Percentiles rank a stretch among this genome's conserved stretches.
Evolutionary conservation across 2,329 filamentous ascomycete genomes (phyloP).

Genomic region (Aspergillus neotritici): DNA sequence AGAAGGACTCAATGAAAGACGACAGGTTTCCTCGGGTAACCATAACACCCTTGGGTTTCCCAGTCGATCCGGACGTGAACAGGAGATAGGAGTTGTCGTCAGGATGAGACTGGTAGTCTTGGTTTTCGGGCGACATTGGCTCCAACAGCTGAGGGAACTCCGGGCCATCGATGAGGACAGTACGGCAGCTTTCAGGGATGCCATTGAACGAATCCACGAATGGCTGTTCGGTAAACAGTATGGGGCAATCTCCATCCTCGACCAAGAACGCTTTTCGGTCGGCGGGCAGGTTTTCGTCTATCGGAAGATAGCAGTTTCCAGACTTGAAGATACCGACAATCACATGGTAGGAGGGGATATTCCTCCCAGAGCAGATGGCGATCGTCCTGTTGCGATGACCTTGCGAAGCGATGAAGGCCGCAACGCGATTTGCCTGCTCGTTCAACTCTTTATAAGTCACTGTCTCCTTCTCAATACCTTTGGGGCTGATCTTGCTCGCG

Average conservation of each 20-base stretch:
- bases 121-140: conserved; percentile 14
- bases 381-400: conserved; percentile 22
- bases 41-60: conserved; percentile 94
- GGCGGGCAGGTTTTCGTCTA: conserved; percentile 27
- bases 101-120: conserved; percentile 11
- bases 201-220: conserved; percentile 15
- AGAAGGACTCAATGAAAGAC: conserved; percentile 27
- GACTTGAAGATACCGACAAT: conserved; percentile 30
- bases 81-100: conserved; percentile 50
- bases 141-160: conserved; percentile 12
- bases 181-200: conserved; percentile 15
- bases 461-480: conserved; percentile 16
- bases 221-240: conserved; percentile 24
- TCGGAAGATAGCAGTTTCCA: conserved; percentile 32
- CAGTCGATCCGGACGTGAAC: conserved; percentile 91
- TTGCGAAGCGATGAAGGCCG: conserved; percentile 18
- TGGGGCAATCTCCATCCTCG: conserved; percentile 22
- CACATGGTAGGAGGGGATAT: conserved; percentile 23
- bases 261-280: conserved; percentile 27
- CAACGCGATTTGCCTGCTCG: conserved; percentile 20
- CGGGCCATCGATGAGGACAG: conserved; percentile 19
- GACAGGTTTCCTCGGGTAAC: conserved; percentile 58
- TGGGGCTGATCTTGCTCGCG: conserved; percentile 16
- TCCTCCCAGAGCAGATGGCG: conserved; percentile 24
- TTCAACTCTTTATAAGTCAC: conserved; percentile 25